phyloP scores from a whole-genome alignment of 164 flowering plant species.

The Echeveria elegans region DNA sequence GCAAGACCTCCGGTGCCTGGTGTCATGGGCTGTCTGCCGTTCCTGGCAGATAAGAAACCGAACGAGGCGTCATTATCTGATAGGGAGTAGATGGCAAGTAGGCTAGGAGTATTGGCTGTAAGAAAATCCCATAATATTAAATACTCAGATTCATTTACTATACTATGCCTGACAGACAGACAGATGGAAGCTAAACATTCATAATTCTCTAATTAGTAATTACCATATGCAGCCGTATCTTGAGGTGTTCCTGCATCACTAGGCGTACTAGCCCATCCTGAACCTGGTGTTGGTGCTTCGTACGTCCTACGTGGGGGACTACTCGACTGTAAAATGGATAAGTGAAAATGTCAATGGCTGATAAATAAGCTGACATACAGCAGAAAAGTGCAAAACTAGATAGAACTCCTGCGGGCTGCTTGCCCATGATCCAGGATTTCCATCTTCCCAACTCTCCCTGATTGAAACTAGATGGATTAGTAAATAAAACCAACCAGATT shows the following conservation, averaged over 20 bases:
- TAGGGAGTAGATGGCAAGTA: constrained; percentile 96
- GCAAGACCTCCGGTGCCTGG: constrained; percentile 94
- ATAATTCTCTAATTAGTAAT: constrained; percentile 14
- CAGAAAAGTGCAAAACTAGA: not conserved
- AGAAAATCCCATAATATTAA: not conserved
- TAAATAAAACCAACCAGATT: not conserved
- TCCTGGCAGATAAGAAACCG: constrained; percentile 80
- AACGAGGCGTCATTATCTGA: constrained; percentile 93
- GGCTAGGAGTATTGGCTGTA: constrained; percentile 96
- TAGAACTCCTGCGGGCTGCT: constrained; percentile 56
- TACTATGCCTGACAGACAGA: not conserved
- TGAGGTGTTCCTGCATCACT: constrained; percentile 95
- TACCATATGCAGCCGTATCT: constrained; percentile 83
- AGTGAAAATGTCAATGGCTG: not conserved
- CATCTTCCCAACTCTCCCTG: constrained; percentile 99
- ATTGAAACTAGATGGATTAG: not conserved
- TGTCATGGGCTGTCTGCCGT: constrained; percentile 99
- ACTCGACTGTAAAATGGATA: constrained; percentile 57
- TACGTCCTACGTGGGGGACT: constrained; percentile 83
- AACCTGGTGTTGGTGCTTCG: constrained; percentile 98
- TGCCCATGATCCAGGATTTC: constrained; percentile 91
- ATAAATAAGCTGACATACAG: not conserved
- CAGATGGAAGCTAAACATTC: not conserved
- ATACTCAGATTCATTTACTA: not conserved
- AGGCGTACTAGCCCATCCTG: constrained; percentile 91